Evolutionary conservation across 345 rosid species (phyloP), one percentile per base, ranked within the genome.

Genomic region (Syzygium grande): DNA sequence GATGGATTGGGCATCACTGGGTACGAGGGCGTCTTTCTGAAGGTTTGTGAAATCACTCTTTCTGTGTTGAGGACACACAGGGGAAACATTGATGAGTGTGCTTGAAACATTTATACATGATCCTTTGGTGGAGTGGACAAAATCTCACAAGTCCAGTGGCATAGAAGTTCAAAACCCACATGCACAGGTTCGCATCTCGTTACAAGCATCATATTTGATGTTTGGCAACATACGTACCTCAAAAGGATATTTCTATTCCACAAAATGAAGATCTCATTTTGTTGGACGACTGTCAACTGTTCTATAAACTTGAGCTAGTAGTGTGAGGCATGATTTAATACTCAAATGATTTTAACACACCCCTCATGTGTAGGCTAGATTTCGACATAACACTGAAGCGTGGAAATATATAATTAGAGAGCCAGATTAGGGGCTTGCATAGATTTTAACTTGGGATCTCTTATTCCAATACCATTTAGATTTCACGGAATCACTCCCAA

Each of bases 81-180:
- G 98, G 91, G 98, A 96, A 91, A 97, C 99, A 59, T 91, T 97
- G 89, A 95, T 95, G 99, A 96, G 98, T 89, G 97, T 97, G 89
- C 96, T 96, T 55, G 99, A 97, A 92, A 97, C 99, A 68, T 97
- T 97, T 92, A 94, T 97, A 89, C 99, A 97, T n/a, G 98, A 97
- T 94, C 99, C 99, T 89, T 97, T 97, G 52, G 99, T 96, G 84
- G 99, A 97, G 91, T 97, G 99, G 99, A 95, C 99, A 84, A 97
- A 97, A 90, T 90, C 96, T 89, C 98, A 96, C 93, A 97, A 97
- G 88, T 96, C 98, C 90, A 96, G 99, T 86, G 99, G 96, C 53
- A 96, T 93, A n/a, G 99, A 97, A 94, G 99, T 96, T 92, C 98
- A 97, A 92, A 97, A 97, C 86, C 99, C 99, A 51, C 99, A 95